Evolutionary conservation across 1,139 yeast genomes (phyloP).

Genomic region (Suhomyces bolitotheri): DNA sequence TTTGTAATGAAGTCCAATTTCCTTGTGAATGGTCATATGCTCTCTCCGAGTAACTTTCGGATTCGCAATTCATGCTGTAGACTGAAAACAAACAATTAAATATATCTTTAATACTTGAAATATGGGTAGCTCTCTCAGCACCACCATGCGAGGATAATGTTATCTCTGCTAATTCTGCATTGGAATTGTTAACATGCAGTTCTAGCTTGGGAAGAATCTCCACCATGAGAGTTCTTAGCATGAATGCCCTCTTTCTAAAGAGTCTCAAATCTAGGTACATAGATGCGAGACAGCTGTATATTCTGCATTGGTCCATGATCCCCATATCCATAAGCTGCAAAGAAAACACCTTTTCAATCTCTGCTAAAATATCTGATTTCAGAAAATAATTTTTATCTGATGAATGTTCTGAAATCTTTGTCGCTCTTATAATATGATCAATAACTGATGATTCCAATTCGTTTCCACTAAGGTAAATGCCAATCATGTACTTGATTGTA

Average conservation of each 20-base stretch:
- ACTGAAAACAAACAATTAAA: conserved; percentile 41
- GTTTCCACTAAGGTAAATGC: conserved; percentile 49
- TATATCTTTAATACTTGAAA: conserved; percentile 26
- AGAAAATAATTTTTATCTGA: conserved; percentile 19
- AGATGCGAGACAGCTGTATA: conserved; percentile 67
- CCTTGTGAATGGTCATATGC: conserved; percentile 27
- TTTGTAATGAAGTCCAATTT: conserved; percentile 60
- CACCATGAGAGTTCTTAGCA: conserved; percentile 60
- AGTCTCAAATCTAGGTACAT: conserved; percentile 64
- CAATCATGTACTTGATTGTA: conserved; percentile 59
- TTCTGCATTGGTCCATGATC: conserved; percentile 54
- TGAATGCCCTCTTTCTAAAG: conserved; percentile 67
- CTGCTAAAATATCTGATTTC: conserved; percentile 49
- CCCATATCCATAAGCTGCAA: conserved; percentile 46
- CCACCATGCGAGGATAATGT: conserved; percentile 5
- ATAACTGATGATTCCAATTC: conserved; percentile 24
- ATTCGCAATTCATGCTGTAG: conserved; percentile 41
- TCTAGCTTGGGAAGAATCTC: conserved; percentile 49
- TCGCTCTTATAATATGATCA: conserved; percentile 18
- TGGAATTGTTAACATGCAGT: conserved; percentile 5
- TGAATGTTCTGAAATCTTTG: conserved; percentile 24
- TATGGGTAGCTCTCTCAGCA: conserved; percentile 8
- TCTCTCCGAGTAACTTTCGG: conserved; percentile 27
- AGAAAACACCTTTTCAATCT: conserved; percentile 48
- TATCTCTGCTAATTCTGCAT: conserved; percentile 6